Conservation (phyloP, 169 alveolate genomes). For the Plasmodium ovale region DNA sequence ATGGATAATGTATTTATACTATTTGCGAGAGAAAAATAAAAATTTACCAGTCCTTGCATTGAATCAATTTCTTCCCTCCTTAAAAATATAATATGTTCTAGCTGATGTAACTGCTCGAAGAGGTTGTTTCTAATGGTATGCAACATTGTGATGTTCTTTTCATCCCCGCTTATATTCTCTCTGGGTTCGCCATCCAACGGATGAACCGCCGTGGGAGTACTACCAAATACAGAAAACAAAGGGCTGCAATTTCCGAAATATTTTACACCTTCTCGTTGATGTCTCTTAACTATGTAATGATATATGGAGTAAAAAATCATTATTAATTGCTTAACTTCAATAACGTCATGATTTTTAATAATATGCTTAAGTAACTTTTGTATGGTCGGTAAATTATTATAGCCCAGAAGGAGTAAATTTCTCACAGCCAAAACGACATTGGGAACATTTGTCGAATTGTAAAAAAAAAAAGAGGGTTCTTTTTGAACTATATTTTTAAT, state of each 20-base stretch:
- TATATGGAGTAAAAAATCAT: slow-evolving; percentile 49
- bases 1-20: slow-evolving; percentile 35
- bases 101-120: not conserved
- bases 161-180: not conserved
- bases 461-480: not conserved
- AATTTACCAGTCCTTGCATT: slow-evolving; percentile 54
- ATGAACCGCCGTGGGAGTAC: not conserved
- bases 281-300: slow-evolving; percentile 12
- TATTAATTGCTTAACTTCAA: slow-evolving; percentile 44
- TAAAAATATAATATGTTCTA: slow-evolving; percentile 12
- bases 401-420: slow-evolving; percentile 16
- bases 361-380: slow-evolving; percentile 3
- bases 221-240: not conserved
- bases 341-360: not conserved
- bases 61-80: slow-evolving; percentile 57
- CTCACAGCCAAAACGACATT: slow-evolving; percentile 32
- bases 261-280: not conserved
- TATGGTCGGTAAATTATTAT: slow-evolving; percentile 11
- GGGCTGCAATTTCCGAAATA: not conserved
- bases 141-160: not conserved
- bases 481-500: slow-evolving; percentile 12
- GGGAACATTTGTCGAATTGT: slow-evolving; percentile 13
- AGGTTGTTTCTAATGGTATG: not conserved
- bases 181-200: not conserved
- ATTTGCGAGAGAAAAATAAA: slow-evolving; percentile 15